Conservation (phyloP, 441 rosid genomes). For the Pelargonium myrrhifolium region DNA sequence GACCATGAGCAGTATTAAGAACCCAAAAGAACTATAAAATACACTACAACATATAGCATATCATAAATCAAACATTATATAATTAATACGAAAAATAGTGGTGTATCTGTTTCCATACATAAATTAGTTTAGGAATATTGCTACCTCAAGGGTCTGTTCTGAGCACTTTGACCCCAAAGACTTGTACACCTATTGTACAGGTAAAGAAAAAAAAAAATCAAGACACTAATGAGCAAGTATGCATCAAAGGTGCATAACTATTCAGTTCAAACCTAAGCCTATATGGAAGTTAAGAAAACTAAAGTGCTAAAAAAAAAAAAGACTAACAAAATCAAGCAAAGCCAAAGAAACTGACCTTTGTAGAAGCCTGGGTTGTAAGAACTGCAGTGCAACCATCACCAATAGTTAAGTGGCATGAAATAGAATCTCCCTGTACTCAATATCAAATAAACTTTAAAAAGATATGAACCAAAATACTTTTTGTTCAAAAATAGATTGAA, state of each 20-base stretch:
- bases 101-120: neutral
- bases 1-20: neutral
- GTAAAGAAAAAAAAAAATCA: neutral
- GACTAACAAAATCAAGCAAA: neutral
- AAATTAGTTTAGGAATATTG: constrained; percentile 10
- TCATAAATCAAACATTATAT: too few relatives aligned
- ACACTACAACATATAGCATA: neutral
- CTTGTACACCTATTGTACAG: constrained; percentile 61
- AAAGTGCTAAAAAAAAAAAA: neutral
- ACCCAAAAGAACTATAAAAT: neutral
- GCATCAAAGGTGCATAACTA: neutral
- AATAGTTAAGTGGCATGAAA: constrained; percentile 54
- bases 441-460: neutral
- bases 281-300: neutral
- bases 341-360: constrained; percentile 45
- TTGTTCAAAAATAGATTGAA: neutral
- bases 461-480: neutral
- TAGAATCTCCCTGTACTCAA: constrained; percentile 60
- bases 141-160: constrained; percentile 65
- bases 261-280: neutral
- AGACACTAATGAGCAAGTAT: neutral
- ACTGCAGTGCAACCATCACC: constrained; percentile 71
- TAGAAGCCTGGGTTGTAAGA: constrained; percentile 86
- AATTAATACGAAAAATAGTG: neutral
- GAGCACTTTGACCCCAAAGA: constrained; percentile 69